Evolutionary conservation across 495 filamentous ascomycete genomes (phyloP).

Genomic region (Neurospora sp.): DNA sequence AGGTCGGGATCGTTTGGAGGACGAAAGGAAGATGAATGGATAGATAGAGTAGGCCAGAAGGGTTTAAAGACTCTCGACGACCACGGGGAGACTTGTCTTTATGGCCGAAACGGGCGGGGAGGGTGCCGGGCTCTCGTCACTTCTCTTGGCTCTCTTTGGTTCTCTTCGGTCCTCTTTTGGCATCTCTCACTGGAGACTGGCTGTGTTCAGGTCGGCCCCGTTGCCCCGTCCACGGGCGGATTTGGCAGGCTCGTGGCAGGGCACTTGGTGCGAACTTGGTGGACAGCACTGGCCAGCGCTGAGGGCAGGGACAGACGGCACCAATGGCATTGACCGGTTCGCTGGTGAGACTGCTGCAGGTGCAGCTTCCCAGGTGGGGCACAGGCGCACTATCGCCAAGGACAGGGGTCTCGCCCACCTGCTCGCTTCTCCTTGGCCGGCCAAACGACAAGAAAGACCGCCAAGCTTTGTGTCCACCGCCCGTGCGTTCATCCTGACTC

Average conservation of each 20-base stretch:
- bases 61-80: not conserved
- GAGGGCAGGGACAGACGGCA: not conserved
- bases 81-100: not conserved
- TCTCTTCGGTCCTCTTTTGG: not conserved
- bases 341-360: not conserved
- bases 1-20: not conserved
- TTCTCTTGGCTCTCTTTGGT: not conserved
- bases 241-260: not conserved
- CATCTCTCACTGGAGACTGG: not conserved
- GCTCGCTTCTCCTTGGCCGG: not conserved
- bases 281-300: not conserved
- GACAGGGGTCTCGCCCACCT: not conserved
- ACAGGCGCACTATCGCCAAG: not conserved
- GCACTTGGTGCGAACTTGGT: not conserved
- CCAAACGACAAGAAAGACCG: not conserved
- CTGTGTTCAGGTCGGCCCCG: not conserved
- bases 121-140: not conserved
- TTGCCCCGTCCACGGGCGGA: not conserved
- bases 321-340: not conserved
- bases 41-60: not conserved
- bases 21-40: not conserved
- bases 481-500: not conserved
- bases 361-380: not conserved
- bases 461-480: not conserved
- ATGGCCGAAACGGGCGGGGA: not conserved